Base-by-base conservation (phyloP, 2,329 filamentous ascomycete genomes). In the Verticillium albo-atrum region DNA sequence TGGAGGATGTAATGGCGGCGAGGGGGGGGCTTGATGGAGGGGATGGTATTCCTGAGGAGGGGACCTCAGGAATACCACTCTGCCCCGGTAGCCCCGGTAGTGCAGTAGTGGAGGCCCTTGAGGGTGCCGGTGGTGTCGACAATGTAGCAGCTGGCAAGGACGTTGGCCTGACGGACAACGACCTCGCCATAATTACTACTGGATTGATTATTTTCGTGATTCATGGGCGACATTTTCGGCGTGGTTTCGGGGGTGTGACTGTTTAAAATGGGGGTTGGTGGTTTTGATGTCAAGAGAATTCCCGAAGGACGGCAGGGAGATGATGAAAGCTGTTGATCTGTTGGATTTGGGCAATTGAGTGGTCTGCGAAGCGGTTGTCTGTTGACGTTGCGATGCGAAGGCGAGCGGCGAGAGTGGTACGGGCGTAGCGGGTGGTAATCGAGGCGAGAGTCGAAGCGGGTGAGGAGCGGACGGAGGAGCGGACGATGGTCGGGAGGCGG, bases 21-120 rank as follows among this genome's bases (percentile, higher is more conserved):
- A 91, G 89, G 87, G 90, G 90, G 90, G 92, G 92, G 79, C 91
- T 96, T 90, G 85, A 85, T 71, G 89, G 88, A 77, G 89, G 90
- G 77, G 89, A 91, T 81, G 91, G 90, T 78, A 91, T 81, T 80
- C 91, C 91, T 88, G 88, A 88, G 82, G 87, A 84, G 78, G 83
- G 87, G 83, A 91, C 90, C 90, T 94, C 90, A 94, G 90, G 90
- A 89, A 92, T 90, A 92, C 90, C 90, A 94, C 90, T 91, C 88
- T 78, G 88, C 88, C 87, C 89, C 90, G 84, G 89, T 84, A 80
- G 86, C 89, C 85, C 87, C 85, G 81, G 91, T 93, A 91, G 92
- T 93, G 87, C 90, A 96, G 87, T 96, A 97, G 82, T 96, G 92
- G 80, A 95, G 89, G 75, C 90, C 90, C 75, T 88, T 88, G 70